Evolutionary conservation across 2,329 filamentous ascomycete genomes (phyloP).

Genomic region (Decorospora gaudefroyi): DNA sequence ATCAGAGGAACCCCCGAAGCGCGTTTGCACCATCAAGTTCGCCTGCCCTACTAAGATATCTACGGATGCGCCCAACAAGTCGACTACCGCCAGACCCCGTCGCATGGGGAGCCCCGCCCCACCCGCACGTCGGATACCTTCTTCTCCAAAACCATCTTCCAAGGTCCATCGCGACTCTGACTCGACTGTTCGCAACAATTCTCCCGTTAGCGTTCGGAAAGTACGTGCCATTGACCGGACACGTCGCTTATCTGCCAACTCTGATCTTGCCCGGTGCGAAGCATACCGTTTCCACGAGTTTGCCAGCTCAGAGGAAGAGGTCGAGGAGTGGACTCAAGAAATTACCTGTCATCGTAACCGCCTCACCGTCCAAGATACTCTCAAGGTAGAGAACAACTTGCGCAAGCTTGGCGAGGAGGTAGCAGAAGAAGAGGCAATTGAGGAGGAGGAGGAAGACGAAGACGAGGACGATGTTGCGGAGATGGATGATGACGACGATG

Average conservation of each 20-base stretch:
- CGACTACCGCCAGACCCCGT: conserved; percentile 40
- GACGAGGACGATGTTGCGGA: conserved; percentile 54
- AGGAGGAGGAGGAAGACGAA: conserved; percentile 57
- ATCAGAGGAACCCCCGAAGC: conserved; percentile 52
- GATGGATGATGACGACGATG: conserved; percentile 47
- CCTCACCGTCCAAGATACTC: conserved; percentile 85
- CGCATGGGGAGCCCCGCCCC: conserved; percentile 55
- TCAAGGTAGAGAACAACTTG: conserved; percentile 87
- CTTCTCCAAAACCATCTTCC: conserved; percentile 37
- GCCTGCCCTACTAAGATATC: conserved; percentile 64
- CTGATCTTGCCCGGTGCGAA: conserved; percentile 57
- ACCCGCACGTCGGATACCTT: conserved; percentile 26
- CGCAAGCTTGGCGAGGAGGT: conserved; percentile 84
- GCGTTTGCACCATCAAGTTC: conserved; percentile 72
- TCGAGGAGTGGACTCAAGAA: conserved; percentile 90
- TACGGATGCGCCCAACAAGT: conserved; percentile 48
- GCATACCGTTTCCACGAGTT: conserved; percentile 83
- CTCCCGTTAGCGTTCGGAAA: conserved; percentile 52
- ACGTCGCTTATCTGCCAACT: conserved; percentile 45
- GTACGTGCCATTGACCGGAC: conserved; percentile 36
- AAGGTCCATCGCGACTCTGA: conserved; percentile 55
- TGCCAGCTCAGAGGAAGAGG: conserved; percentile 79
- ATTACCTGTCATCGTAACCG: conserved; percentile 66
- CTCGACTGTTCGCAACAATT: conserved; percentile 56
- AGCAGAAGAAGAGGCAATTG: conserved; percentile 76